These are phyloP conservation scores for Scleroderma bovista DNA, from an alignment of 768 basidiomycete genomes.

Conservation along the genomic window DNA sequence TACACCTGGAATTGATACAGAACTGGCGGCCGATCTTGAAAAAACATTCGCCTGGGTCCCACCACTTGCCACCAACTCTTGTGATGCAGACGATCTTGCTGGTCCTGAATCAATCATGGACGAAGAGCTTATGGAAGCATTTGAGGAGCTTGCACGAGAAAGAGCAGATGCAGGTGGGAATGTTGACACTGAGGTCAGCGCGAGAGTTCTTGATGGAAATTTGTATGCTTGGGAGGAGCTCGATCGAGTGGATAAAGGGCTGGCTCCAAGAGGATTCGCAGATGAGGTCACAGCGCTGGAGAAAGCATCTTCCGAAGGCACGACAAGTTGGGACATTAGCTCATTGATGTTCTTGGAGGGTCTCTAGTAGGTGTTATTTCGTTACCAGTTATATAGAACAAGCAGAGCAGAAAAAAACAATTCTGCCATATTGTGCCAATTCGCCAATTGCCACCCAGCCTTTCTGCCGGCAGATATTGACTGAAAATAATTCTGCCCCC, in stretches of 20 bases:
- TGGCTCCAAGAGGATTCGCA: too few species aligned
- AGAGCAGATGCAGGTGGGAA: not conserved
- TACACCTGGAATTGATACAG: not conserved
- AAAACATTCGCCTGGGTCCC: constrained; percentile 2
- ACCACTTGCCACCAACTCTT: not conserved
- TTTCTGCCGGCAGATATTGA: not conserved
- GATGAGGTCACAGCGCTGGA: too few species aligned
- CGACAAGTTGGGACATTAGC: too few species aligned
- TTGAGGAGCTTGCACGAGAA: not conserved
- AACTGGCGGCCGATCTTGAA: not conserved
- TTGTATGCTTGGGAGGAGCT: too few species aligned
- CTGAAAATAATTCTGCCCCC: not conserved
- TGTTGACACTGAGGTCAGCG: too few species aligned
- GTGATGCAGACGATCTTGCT: not conserved
- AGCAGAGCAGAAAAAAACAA: not conserved
- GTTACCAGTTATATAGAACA: not conserved
- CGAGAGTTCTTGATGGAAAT: too few species aligned
- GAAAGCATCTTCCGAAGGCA: too few species aligned
- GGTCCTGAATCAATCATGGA: constrained; percentile 1
- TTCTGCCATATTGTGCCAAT: not conserved
- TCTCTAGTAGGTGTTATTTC: too few species aligned
- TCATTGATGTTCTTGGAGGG: too few species aligned
- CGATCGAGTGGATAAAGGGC: too few species aligned
- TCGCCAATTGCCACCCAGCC: not conserved
- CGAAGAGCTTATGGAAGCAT: constrained; percentile 1